Percentiles rank a stretch among this genome's conserved stretches.
Evolutionary conservation across 169 alveolate species (phyloP).

Genomic region (Cryptosporidium muris): DNA sequence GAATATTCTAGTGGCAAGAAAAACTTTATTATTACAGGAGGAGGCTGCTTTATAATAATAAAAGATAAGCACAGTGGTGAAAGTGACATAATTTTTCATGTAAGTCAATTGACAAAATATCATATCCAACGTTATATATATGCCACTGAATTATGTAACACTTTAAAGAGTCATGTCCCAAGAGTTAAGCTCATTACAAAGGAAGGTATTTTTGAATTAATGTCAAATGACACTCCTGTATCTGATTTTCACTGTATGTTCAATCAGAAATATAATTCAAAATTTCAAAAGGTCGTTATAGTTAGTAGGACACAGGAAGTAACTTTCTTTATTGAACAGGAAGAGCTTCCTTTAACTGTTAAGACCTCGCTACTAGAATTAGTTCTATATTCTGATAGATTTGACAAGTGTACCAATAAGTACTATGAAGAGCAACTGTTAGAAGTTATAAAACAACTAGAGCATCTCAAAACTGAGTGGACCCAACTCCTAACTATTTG

Average conservation of each 20-base stretch:
- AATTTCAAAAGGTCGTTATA: too few species aligned
- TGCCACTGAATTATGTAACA: constrained; percentile 37
- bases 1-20: constrained; percentile 19
- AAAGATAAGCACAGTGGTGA: neutral
- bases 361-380: too few species aligned
- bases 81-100: constrained; percentile 1
- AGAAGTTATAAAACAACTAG: too few species aligned
- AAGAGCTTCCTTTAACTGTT: too few species aligned
- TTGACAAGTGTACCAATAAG: too few species aligned
- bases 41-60: constrained; percentile 43
- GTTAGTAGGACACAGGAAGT: too few species aligned
- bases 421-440: too few species aligned
- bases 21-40: constrained; percentile 43
- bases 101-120: constrained; percentile 20
- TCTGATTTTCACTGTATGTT: constrained; percentile 43
- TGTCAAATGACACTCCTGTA: constrained; percentile 35
- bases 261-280: too few species aligned
- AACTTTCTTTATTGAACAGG: too few species aligned
- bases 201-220: constrained; percentile 45
- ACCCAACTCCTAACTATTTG: constrained; percentile 12
- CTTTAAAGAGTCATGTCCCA: constrained; percentile 45
- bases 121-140: constrained; percentile 26
- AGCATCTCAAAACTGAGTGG: neutral
- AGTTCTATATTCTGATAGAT: too few species aligned
- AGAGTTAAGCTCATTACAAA: constrained; percentile 20